Evolutionary conservation across 768 basidiomycete species (phyloP), one percentile per base, ranked within the genome.

Genomic region (Mycena galericulata): DNA sequence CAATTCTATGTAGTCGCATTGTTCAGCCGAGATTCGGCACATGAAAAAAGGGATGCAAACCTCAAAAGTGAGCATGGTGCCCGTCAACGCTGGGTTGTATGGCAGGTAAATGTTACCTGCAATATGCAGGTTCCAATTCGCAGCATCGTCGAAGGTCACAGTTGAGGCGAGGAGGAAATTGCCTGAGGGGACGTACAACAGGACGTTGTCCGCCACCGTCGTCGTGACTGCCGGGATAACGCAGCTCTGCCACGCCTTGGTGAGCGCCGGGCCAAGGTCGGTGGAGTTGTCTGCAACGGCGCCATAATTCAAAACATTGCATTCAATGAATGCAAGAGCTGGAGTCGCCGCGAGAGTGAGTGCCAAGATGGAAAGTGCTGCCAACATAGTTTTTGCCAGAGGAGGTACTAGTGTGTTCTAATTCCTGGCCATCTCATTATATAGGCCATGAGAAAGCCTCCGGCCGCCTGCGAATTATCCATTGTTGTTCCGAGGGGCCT

Each of bases 21-120:
- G 9, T 34, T 59, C 27, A 54, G 10, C 43, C 14, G 29, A 46
- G 17, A n/a, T 9, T 26, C 12, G n/a, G 26, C 24, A 36, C 5
- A 24, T 40, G 27, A 27, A n/a, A 24, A 40, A 30, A 51, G 9
- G 27, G 3, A 62, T 14, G 15, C 34, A 0, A 14, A 74, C 74
- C 63, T 76, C 68, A 20, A 74, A 76, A 9, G 70, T 70, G n/a
- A 76, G 57, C 75, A 76, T 73, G 1, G 73, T 76, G 4, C 75
- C 75, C 15, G 73, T 69, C 12, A 76, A 58, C 38, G 38, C 4
- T 12, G 73, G 65, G 57, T 67, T 50, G 59, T 68, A 76, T 20
- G 72, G 71, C 18, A 76, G 22, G 56, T 65, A 74, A n/a, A 74
- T 67, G 50, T 74, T 53, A 3, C 73, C 75, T 7, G 69, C 55